Percentiles rank a stretch among this genome's conserved stretches.
Evolutionary conservation across 2,329 filamentous ascomycete genomes (phyloP).

Genomic region (Lachnellula arida): DNA sequence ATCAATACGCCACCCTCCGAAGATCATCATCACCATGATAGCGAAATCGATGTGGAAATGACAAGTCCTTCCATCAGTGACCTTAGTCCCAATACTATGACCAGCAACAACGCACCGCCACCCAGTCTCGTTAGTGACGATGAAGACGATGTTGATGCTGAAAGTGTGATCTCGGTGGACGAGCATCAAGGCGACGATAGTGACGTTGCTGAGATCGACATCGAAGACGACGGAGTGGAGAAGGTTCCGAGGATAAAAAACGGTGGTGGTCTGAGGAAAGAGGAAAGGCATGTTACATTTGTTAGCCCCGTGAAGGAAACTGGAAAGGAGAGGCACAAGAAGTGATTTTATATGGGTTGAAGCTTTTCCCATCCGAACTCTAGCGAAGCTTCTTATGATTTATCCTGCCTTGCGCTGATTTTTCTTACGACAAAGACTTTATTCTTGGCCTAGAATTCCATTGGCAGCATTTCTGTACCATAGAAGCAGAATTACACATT

Average conservation of each 20-base stretch:
- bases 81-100: constrained; percentile 62
- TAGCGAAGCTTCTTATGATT: neutral
- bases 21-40: constrained; percentile 15
- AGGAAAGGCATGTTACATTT: constrained; percentile 35
- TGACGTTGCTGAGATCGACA: constrained; percentile 57
- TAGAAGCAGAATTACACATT: constrained; percentile 18
- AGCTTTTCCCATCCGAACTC: neutral
- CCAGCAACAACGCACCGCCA: constrained; percentile 61
- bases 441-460: constrained; percentile 22
- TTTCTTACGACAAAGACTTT: constrained; percentile 20
- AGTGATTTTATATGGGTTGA: constrained; percentile 2
- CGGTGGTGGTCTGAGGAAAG: constrained; percentile 28
- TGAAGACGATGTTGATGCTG: constrained; percentile 61
- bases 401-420: constrained; percentile 6
- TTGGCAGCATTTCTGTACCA: constrained; percentile 22
- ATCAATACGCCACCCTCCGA: constrained; percentile 17
- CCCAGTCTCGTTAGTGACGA: constrained; percentile 78
- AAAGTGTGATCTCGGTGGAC: constrained; percentile 42
- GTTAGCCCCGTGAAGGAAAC: constrained; percentile 29
- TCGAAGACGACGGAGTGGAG: constrained; percentile 45
- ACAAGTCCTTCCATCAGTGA: constrained; percentile 55
- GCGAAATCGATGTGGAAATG: constrained; percentile 27
- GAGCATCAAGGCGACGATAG: constrained; percentile 50
- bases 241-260: constrained; percentile 23
- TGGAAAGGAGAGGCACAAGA: constrained; percentile 15